Evolutionary conservation across 257 asterid species (phyloP).

Genomic region (Solanum peruvianum): DNA sequence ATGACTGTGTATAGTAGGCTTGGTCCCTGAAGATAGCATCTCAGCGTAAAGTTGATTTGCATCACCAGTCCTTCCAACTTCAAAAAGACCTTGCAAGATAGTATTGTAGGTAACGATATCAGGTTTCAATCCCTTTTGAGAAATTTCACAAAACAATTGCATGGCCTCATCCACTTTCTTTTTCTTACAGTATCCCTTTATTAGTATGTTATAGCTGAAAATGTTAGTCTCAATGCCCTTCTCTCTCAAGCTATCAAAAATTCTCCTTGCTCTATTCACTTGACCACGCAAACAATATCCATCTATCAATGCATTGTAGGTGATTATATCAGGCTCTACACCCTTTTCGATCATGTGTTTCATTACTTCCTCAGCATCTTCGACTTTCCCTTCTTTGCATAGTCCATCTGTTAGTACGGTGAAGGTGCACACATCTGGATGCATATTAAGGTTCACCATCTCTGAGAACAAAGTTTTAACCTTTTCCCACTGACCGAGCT

Average conservation of each 20-base stretch:
- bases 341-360: not conserved
- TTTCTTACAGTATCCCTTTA: not conserved
- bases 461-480: not conserved
- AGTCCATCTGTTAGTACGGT: not conserved
- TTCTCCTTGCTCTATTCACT: not conserved
- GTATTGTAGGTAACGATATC: not conserved
- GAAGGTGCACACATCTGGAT: not conserved
- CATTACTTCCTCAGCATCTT: not conserved
- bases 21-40: not conserved
- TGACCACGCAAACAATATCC: not conserved
- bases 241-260: not conserved
- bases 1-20: not conserved
- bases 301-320: not conserved
- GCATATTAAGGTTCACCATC: not conserved
- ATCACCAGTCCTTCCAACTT: not conserved
- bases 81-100: not conserved
- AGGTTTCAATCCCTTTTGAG: not conserved
- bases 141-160: not conserved
- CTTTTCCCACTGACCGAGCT: not conserved
- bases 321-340: not conserved
- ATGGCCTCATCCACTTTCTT: not conserved
- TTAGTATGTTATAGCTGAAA: not conserved
- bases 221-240: not conserved
- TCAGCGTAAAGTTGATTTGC: not conserved
- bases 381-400: not conserved